Conservation (phyloP, 441 rosid genomes). For the Populus trichocarpa region DNA sequence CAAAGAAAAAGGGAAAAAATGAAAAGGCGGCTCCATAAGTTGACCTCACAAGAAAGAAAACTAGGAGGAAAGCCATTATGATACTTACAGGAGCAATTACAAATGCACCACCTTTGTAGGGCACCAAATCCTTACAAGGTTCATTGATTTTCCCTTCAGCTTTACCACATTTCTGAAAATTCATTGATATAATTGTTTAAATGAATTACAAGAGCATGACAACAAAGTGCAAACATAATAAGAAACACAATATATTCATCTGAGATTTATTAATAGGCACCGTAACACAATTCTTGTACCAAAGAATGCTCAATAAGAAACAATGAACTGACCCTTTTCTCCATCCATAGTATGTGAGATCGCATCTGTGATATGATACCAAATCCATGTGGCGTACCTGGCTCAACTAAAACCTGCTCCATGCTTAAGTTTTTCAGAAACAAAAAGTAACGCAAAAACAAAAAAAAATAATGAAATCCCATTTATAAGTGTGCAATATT, state of each 20-base stretch:
- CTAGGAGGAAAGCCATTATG: constrained; percentile 3
- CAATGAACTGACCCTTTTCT: constrained; percentile 56
- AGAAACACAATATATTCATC: background rate
- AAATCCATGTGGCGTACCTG: constrained; percentile 95
- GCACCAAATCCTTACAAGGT: constrained; percentile 47
- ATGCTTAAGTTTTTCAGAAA: constrained; percentile 11
- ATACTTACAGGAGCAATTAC: constrained; percentile 87
- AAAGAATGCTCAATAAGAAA: background rate
- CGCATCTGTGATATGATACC: constrained; percentile 90
- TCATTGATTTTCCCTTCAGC: constrained; percentile 28
- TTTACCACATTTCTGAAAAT: constrained; percentile 63
- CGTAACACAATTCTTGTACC: background rate
- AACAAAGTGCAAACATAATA: constrained; percentile 10
- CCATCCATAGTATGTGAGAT: constrained; percentile 96
- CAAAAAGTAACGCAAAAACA: background rate
- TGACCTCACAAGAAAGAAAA: constrained; percentile 3
- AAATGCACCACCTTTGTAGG: constrained; percentile 63
- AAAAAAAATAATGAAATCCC: background rate
- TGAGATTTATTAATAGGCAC: background rate
- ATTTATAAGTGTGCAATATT: background rate
- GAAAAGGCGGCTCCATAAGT: background rate
- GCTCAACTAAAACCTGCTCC: constrained; percentile 81
- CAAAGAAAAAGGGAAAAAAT: background rate
- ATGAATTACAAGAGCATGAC: constrained; percentile 8
- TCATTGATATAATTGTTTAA: constrained; percentile 5